Evolutionary conservation across 192 early-diverging fungal species (phyloP).

Genomic region (Gryganskiella cystojenkinii): DNA sequence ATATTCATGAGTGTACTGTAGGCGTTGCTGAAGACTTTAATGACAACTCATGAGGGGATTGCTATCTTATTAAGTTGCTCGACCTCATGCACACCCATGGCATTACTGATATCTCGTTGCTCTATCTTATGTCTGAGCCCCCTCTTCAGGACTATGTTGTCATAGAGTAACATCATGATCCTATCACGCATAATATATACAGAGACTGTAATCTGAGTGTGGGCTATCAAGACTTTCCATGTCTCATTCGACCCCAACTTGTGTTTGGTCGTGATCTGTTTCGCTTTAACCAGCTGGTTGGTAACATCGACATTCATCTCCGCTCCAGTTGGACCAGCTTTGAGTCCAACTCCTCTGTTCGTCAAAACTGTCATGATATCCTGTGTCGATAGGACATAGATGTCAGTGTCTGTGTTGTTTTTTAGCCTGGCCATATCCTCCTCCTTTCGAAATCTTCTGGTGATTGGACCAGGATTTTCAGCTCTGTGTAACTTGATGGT

Average conservation of each 20-base stretch:
- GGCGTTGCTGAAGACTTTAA: too few species aligned
- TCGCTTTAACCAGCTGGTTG: not conserved
- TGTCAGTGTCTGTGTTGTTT: not conserved
- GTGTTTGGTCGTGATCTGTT: not conserved
- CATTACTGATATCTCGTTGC: not conserved
- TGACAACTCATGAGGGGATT: conserved; percentile 15
- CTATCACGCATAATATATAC: not conserved
- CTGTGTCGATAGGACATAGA: not conserved
- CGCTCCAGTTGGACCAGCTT: not conserved
- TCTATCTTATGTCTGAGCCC: not conserved
- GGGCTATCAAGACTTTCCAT: not conserved
- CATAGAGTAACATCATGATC: not conserved
- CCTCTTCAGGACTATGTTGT: not conserved
- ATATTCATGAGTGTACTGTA: too few species aligned
- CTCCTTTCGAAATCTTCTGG: too few species aligned
- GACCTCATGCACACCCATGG: not conserved
- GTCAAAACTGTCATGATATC: not conserved
- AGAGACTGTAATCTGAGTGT: not conserved
- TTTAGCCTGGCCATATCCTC: not conserved
- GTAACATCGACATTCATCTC: conserved; percentile 3
- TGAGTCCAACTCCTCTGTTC: not conserved
- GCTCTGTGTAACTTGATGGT: too few species aligned
- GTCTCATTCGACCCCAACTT: not conserved
- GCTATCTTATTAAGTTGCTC: not conserved
- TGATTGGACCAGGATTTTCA: too few species aligned